These are phyloP conservation scores for Trametes versicolor DNA, from an alignment of 1,284 basidiomycete species.

Conservation along the genomic window DNA sequence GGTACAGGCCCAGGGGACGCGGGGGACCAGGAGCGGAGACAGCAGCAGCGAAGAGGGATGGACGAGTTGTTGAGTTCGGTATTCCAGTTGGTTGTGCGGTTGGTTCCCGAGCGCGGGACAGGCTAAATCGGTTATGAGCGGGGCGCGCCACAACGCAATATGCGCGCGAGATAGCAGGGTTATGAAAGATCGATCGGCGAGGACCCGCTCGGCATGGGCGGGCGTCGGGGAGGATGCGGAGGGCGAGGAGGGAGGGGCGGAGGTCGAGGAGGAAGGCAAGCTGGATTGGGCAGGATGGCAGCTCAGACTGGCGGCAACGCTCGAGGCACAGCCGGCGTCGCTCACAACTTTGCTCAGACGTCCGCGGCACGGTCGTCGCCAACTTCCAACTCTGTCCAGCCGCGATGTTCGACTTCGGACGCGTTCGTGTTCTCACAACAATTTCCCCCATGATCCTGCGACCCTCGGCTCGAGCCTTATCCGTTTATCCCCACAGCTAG, in stretches of 20 bases:
- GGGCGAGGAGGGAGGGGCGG: slow-evolving; percentile 13
- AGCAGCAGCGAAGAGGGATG: slow-evolving; percentile 14
- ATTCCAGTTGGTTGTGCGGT: slow-evolving; percentile 21
- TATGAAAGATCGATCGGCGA: slow-evolving; percentile 29
- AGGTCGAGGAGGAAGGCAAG: neutral
- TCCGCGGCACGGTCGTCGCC: neutral
- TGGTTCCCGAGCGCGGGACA: slow-evolving; percentile 28
- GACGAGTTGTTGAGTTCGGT: slow-evolving; percentile 15
- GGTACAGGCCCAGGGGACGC: slow-evolving; percentile 3
- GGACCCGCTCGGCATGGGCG: slow-evolving; percentile 20
- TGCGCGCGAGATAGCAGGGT: slow-evolving; percentile 20
- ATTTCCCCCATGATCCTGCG: slow-evolving; percentile 1
- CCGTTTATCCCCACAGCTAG: neutral
- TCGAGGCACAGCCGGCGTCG: slow-evolving; percentile 1
- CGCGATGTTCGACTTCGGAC: slow-evolving; percentile 3
- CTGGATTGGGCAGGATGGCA: neutral
- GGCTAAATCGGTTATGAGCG: slow-evolving; percentile 34
- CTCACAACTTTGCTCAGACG: neutral
- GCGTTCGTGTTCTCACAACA: slow-evolving; percentile 2
- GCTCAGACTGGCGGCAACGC: too few relatives aligned
- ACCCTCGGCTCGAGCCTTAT: slow-evolving; percentile 9
- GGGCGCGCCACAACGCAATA: slow-evolving; percentile 34
- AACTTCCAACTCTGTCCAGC: neutral
- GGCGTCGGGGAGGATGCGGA: slow-evolving; percentile 14
- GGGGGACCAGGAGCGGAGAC: neutral